Conservation (phyloP, 768 basidiomycete genomes). For the Clathrus columnatus region DNA sequence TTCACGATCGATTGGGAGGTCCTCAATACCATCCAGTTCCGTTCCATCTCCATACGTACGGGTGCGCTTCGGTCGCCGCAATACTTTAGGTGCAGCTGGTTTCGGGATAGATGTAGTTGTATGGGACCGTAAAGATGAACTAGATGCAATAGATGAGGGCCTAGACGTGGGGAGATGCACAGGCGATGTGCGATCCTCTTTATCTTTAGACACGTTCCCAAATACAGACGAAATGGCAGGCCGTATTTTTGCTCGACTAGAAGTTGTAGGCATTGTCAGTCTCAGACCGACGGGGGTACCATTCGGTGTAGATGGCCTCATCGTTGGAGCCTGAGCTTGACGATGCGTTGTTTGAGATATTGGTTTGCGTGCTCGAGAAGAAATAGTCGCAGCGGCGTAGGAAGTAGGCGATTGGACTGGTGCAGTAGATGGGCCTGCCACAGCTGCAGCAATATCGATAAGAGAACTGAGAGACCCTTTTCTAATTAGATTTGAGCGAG, state of each 20-base stretch:
- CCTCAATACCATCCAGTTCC: constrained; percentile 82
- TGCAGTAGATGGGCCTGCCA: constrained; percentile 35
- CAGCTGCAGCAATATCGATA: constrained; percentile 39
- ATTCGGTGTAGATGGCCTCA: constrained; percentile 72
- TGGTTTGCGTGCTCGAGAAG: constrained; percentile 62
- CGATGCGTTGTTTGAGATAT: constrained; percentile 36
- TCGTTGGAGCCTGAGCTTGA: constrained; percentile 51
- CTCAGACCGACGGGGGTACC: constrained; percentile 69
- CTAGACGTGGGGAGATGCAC: constrained; percentile 50
- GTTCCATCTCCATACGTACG: constrained; percentile 80
- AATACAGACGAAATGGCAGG: constrained; percentile 75
- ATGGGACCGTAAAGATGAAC: constrained; percentile 8
- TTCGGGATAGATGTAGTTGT: constrained; percentile 25
- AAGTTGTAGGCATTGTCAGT: constrained; percentile 79
- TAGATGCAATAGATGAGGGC: constrained; percentile 48
- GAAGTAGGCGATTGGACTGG: constrained; percentile 29
- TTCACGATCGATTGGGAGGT: constrained; percentile 78
- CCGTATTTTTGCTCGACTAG: constrained; percentile 60
- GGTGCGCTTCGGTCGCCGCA: constrained; percentile 70
- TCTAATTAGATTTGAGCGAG: constrained; percentile 52
- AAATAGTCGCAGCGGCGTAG: constrained; percentile 73
- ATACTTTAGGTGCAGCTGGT: constrained; percentile 49
- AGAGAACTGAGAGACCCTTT: constrained; percentile 76
- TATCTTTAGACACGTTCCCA: background rate
- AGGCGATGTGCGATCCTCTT: constrained; percentile 18